Evolutionary conservation across 140 eudicot species (phyloP), one percentile per base, ranked within the genome.

Genomic region (Erigeron philadelphicus): DNA sequence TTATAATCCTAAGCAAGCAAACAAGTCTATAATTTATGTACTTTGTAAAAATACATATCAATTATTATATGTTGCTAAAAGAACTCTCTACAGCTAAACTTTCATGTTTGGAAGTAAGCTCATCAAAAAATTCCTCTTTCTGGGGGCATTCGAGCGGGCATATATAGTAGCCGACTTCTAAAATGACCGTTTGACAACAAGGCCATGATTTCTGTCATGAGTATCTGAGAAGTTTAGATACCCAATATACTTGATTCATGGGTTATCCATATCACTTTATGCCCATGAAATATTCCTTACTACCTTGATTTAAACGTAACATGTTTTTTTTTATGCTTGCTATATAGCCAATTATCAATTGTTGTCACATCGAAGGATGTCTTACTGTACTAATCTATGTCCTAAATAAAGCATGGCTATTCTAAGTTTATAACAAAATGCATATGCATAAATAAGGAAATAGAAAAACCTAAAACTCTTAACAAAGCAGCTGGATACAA

Each of bases 241-340:
- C 43, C 15, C 45, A 17, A 59, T 71, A 9, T 56, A 25, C 59
- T 43, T 49, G 35, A 46, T 47, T 16, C 46, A 61, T 46, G 11
- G 61, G 50, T 18, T 48, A 48, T 62, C 70, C 60, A 62, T 46
- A 62, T 46, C 13, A 48, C 52, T 72, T 72, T 35, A 47, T 11
- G 54, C 40, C 61, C 43, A 18, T 18, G 15, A 18, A 50, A 38
- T 13, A 49, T 61, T 72, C 47, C 63, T 72, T 23, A 59, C 11
- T 25, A 71, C 54, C 43, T 50, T 50, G 13, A 44, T 72, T 25
- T 35, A 38, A 50, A 50, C 8, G 54, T 31, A 38, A 35, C 31
- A 72, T 38, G 46, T 41, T 50, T 62, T 61, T 62, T 61, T 40
- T 61, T 48, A 17, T 31, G 76, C 42, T 61, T 72, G 61, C 50